These are phyloP conservation scores for Blastomyces silverae DNA, from an alignment of 2,329 filamentous ascomycete genomes.

Conservation along the genomic window DNA sequence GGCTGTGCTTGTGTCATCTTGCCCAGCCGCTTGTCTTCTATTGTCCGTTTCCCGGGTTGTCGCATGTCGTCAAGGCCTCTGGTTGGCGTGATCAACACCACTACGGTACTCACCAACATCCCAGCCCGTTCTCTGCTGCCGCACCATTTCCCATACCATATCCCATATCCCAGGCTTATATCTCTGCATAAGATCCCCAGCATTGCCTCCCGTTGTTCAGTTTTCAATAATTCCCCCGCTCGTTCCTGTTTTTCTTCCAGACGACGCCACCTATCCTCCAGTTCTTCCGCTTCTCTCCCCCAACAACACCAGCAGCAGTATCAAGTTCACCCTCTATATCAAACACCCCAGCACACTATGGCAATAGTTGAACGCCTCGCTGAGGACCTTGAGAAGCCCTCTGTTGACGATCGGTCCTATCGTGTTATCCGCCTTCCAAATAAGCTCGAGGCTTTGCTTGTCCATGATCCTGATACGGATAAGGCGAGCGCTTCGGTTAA, in stretches of 20 bases:
- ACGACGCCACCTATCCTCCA: conserved; percentile 7
- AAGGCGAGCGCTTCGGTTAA: conserved; percentile 94
- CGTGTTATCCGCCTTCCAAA: conserved; percentile 80
- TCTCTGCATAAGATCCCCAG: neutral
- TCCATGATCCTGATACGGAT: conserved; percentile 91
- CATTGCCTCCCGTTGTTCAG: neutral
- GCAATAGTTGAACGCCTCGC: conserved; percentile 47
- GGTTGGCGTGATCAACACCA: neutral
- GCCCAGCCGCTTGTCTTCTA: neutral
- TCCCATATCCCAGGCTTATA: neutral
- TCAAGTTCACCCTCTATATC: neutral
- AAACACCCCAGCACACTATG: conserved; percentile 24
- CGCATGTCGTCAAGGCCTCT: conserved; percentile 22
- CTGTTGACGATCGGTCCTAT: conserved; percentile 79
- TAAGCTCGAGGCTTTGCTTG: conserved; percentile 80
- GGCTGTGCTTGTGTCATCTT: conserved; percentile 5
- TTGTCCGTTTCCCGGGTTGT: neutral
- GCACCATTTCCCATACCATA: neutral
- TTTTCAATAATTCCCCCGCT: neutral
- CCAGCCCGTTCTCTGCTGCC: neutral
- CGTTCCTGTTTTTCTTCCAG: neutral
- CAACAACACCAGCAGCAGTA: neutral
- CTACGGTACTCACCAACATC: conserved; percentile 6
- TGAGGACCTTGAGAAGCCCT: conserved; percentile 71
- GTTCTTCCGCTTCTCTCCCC: neutral